Percentiles rank a stretch among this genome's conserved stretches.
These are phyloP conservation scores for Fusarium sp. DNA, from an alignment of 2,329 filamentous ascomycete genomes.

Conservation along the genomic window DNA sequence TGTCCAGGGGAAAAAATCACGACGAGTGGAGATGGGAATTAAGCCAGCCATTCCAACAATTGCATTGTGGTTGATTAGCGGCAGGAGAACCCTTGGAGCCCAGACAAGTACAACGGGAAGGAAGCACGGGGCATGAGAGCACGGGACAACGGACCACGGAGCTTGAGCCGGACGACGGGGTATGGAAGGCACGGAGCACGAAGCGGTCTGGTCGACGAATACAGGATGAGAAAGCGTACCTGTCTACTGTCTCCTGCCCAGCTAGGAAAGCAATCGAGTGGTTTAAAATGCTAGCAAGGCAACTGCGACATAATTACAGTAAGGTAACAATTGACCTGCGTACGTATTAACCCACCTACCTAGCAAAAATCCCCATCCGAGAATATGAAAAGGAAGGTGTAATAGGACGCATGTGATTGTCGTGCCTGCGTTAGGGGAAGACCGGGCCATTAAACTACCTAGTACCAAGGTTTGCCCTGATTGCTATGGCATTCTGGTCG, in stretches of 20 bases:
- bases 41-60: neutral
- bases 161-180: constrained; percentile 34
- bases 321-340: neutral
- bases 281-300: constrained; percentile 10
- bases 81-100: constrained; percentile 1
- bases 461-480: neutral
- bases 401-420: neutral
- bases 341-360: neutral
- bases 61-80: constrained; percentile 26
- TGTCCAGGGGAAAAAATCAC: neutral
- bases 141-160: constrained; percentile 33
- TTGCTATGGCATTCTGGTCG: neutral
- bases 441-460: neutral
- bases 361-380: neutral
- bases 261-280: constrained; percentile 35
- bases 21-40: neutral
- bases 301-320: neutral
- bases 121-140: constrained; percentile 31
- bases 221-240: constrained; percentile 26
- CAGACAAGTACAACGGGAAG: constrained; percentile 28
- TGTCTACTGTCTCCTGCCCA: constrained; percentile 35
- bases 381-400: neutral
- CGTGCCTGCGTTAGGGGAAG: constrained; percentile 20
- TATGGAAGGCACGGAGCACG: constrained; percentile 32
- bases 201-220: constrained; percentile 8